Percentiles rank a stretch among this genome's conserved stretches.
Conservation (phyloP, 169 alveolate species). For the Perkinsus olseni region DNA sequence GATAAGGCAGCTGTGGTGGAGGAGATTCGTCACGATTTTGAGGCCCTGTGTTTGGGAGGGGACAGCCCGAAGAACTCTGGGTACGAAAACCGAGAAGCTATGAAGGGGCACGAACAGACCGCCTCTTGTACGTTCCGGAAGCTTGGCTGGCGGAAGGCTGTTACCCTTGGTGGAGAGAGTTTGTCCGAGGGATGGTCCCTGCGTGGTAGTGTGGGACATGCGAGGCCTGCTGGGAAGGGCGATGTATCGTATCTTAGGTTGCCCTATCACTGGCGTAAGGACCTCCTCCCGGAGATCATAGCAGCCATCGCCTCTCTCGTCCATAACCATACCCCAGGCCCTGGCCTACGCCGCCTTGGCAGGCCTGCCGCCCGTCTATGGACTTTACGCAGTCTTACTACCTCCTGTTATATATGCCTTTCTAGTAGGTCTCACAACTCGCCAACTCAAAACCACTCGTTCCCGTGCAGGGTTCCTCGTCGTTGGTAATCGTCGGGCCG, state of each 20-base stretch:
- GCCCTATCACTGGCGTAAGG: background rate
- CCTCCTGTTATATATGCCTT: background rate
- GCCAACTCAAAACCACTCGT: background rate
- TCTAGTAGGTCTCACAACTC: background rate
- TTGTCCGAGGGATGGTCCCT: background rate
- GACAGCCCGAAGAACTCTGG: background rate
- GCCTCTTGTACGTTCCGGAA: background rate
- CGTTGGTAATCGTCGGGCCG: background rate
- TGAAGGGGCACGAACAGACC: background rate
- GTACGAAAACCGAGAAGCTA: background rate
- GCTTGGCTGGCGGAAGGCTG: background rate
- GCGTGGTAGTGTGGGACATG: background rate
- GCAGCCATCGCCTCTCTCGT: background rate
- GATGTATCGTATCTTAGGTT: background rate
- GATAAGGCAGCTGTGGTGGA: background rate
- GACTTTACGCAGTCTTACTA: background rate
- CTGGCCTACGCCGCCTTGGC: background rate
- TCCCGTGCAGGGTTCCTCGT: background rate
- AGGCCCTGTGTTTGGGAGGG: background rate
- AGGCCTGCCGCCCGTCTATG: background rate
- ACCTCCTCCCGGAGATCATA: background rate
- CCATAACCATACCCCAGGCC: background rate
- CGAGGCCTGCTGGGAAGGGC: too few species aligned
- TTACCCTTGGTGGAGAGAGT: background rate
- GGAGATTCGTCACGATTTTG: background rate